These are phyloP conservation scores for Termitomyces bulborhizus DNA, from an alignment of 768 basidiomycete genomes.

Conservation along the genomic window DNA sequence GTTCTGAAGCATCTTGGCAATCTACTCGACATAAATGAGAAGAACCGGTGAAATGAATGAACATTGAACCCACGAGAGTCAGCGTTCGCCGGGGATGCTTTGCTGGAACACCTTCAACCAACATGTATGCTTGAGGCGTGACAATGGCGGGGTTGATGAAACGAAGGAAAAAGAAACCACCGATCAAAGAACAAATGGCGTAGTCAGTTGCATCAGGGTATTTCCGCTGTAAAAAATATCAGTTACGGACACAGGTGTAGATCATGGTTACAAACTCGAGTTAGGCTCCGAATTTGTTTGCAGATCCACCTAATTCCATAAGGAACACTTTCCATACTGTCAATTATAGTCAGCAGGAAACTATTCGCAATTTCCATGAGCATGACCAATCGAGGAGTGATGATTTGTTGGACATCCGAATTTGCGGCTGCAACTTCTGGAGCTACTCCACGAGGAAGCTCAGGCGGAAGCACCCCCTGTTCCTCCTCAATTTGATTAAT, in stretches of 20 bases:
- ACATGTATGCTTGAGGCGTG: conserved; percentile 99
- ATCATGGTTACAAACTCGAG: conserved; percentile 56
- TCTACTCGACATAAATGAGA: conserved; percentile 39
- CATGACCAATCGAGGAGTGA: conserved; percentile 95
- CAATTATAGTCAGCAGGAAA: conserved; percentile 96
- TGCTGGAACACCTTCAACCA: conserved; percentile 95
- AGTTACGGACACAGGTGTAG: neutral
- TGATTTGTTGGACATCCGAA: conserved; percentile 94
- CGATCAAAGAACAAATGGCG: conserved; percentile 96
- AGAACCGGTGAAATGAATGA: neutral
- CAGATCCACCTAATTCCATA: conserved; percentile 99
- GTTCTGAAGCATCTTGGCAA: conserved; percentile 99
- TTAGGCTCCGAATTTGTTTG: conserved; percentile 97
- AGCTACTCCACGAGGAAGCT: conserved; percentile 87
- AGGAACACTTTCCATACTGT: conserved; percentile 96
- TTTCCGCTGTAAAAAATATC: conserved; percentile 65
- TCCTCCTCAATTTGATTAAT: conserved; percentile 98
- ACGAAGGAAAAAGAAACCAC: conserved; percentile 99
- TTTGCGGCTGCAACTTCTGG: conserved; percentile 95
- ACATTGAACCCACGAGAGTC: conserved; percentile 55
- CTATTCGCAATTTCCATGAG: conserved; percentile 99
- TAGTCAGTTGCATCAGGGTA: conserved; percentile 99
- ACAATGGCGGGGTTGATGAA: conserved; percentile 99
- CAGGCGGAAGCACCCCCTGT: conserved; percentile 84
- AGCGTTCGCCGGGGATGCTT: conserved; percentile 96